phyloP scores from a whole-genome alignment of 2,329 filamentous ascomycete genomes.

The Trichoderma arundinaceum region DNA sequence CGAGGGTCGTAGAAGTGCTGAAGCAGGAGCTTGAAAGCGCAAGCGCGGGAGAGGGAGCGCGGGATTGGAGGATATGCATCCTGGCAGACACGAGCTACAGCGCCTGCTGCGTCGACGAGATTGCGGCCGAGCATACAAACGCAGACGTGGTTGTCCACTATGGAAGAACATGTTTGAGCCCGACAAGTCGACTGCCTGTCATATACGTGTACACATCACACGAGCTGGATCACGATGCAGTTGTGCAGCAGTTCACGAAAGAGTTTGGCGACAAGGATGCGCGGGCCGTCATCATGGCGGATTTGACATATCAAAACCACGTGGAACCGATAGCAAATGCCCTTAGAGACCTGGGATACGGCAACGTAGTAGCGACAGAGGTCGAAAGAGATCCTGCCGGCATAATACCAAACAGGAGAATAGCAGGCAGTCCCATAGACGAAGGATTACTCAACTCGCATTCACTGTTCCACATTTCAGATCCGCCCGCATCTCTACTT shows the following conservation, averaged over 20 bases:
- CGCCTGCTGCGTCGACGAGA: constrained; percentile 94
- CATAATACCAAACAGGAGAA: constrained; percentile 80
- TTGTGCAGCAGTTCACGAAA: constrained; percentile 64
- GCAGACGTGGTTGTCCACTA: constrained; percentile 95
- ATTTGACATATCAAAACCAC: constrained; percentile 84
- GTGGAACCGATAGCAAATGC: constrained; percentile 61
- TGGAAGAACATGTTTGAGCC: constrained; percentile 88
- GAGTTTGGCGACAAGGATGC: constrained; percentile 69
- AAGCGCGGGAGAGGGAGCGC: constrained; percentile 28
- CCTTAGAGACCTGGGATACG: constrained; percentile 71
- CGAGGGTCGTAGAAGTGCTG: constrained; percentile 72
- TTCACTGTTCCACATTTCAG: constrained; percentile 83
- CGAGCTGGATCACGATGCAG: constrained; percentile 65
- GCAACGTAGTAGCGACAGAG: constrained; percentile 68
- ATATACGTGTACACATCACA: constrained; percentile 88
- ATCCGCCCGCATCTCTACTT: constrained; percentile 80
- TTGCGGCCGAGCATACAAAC: constrained; percentile 90
- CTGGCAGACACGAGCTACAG: constrained; percentile 96
- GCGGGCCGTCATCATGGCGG: constrained; percentile 82
- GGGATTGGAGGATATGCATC: constrained; percentile 68
- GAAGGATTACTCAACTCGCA: constrained; percentile 64
- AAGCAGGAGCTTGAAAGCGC: constrained; percentile 37
- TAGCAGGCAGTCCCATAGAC: constrained; percentile 54
- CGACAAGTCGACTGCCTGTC: constrained; percentile 84
- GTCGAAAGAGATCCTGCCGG: constrained; percentile 81